Base-by-base conservation (phyloP, 345 rosid genomes). In the Salix caprea region DNA sequence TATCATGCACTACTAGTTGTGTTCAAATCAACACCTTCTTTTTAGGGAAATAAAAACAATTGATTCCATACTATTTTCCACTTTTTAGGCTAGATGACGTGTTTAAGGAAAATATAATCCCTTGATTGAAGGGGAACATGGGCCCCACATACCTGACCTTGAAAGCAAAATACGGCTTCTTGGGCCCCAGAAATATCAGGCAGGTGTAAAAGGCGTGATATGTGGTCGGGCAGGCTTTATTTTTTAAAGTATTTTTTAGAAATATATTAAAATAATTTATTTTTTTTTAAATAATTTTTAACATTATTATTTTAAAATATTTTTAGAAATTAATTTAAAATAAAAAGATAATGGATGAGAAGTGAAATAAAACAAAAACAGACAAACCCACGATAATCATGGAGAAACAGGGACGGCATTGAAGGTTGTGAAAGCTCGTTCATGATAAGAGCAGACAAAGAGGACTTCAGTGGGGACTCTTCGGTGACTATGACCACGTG, bases 391-490 rank as follows among this genome's bases (percentile, higher is more conserved):
- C 44, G 14, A 46, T 46, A 14, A 12, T 56, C 26, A 4, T 56
- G 11, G 11, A 56, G 7, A 56, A 54, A n/a, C 26, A 56, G 18
- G 50, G 62, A 58, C 62, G 62, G 62, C 13, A 58, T 58, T 58
- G 28, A n/a, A 2, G 56, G 19, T 40, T 42, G 68, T 62, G 67
- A 40, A 73, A 32, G 40, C 18, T 32, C 36, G 11, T 34, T 34
- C 36, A 52, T 8, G 19, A 23, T 12, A 5, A 19, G 71, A 74
- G 77, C 77, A 32, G 77, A 52, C 65, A 66, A 50, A 30, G 39
- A 48, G 30, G 77, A 66, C 71, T 66, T 50, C 2, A 12, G 62
- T 46, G 6, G 21, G 61, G 77, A 54, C 65, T 23, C 62, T 13
- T 67, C 5, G 7, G 15, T 26, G 21, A 16, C 24, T 64, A 46